phyloP scores from a whole-genome alignment of 2,329 filamentous ascomycete genomes.

The Fonsecaea multimorphosa region DNA sequence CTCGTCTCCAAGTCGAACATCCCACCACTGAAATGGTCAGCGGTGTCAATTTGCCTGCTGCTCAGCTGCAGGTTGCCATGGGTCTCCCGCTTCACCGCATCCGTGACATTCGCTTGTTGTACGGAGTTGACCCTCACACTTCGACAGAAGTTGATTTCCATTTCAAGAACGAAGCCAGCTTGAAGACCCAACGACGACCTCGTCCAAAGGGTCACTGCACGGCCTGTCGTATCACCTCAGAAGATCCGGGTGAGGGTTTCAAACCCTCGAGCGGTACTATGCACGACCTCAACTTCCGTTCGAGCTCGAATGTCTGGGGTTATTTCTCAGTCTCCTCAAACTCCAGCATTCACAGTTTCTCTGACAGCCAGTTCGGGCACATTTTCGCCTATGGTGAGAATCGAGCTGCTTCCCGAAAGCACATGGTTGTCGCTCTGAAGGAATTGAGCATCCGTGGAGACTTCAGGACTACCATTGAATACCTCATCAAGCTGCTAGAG shows the following conservation, averaged over 20 bases:
- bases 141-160: slow-evolving; percentile 92
- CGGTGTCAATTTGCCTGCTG: slow-evolving; percentile 94
- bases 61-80: slow-evolving; percentile 98
- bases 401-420: slow-evolving; percentile 91
- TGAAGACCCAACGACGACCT: slow-evolving; percentile 83
- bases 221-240: slow-evolving; percentile 97
- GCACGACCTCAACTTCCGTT: slow-evolving; percentile 98
- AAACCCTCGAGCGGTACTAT: slow-evolving; percentile 99
- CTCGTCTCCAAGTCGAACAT: slow-evolving; percentile 98
- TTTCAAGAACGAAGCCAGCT: slow-evolving; percentile 84
- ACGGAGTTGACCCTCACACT: slow-evolving; percentile 90
- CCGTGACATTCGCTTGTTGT: slow-evolving; percentile 92
- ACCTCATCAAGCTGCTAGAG: slow-evolving; percentile 97
- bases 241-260: slow-evolving; percentile 98
- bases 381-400: slow-evolving; percentile 99
- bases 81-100: slow-evolving; percentile 95
- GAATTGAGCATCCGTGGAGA: slow-evolving; percentile 99
- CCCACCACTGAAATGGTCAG: slow-evolving; percentile 99
- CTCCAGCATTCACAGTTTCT: slow-evolving; percentile 98
- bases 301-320: slow-evolving; percentile 98
- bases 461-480: slow-evolving; percentile 97
- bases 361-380: slow-evolving; percentile 97
- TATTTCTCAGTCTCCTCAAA: slow-evolving; percentile 98
- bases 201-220: slow-evolving; percentile 96
- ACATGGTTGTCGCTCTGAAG: slow-evolving; percentile 99